A percentile compares a stretch with the other conserved stretches of the same genome.
phyloP scores from a whole-genome alignment of 768 basidiomycete species.

The Antrodiella citrinella region DNA sequence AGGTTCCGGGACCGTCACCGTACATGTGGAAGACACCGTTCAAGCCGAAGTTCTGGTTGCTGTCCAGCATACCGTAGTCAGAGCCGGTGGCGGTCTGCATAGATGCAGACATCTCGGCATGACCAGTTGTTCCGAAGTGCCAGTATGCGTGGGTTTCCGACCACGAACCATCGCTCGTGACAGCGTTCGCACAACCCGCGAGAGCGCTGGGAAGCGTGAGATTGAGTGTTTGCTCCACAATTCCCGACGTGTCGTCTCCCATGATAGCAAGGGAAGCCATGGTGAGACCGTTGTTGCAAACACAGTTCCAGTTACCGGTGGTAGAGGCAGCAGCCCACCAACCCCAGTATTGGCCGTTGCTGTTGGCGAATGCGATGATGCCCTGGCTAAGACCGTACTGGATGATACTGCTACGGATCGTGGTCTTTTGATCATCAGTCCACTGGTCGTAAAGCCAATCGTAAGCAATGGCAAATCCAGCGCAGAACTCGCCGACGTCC shows the following conservation, averaged over 20 bases:
- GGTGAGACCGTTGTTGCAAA: slow-evolving; percentile 86
- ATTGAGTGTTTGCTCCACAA: slow-evolving; percentile 56
- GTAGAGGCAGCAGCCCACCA: slow-evolving; percentile 71
- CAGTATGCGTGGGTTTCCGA: slow-evolving; percentile 90
- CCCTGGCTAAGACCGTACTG: slow-evolving; percentile 71
- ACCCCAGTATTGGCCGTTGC: slow-evolving; percentile 28
- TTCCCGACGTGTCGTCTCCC: slow-evolving; percentile 71
- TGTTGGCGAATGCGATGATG: slow-evolving; percentile 17
- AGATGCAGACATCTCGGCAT: slow-evolving; percentile 82
- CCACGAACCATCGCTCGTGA: slow-evolving; percentile 79
- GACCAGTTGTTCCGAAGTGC: slow-evolving; percentile 90
- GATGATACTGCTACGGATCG: slow-evolving; percentile 67
- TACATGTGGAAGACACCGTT: slow-evolving; percentile 91
- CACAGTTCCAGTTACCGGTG: slow-evolving; percentile 97
- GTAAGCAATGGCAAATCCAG: slow-evolving; percentile 88
- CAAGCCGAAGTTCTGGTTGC: slow-evolving; percentile 61
- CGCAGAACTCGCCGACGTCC: slow-evolving; percentile 82
- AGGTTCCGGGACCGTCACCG: slow-evolving; percentile 71
- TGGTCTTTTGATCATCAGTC: slow-evolving; percentile 60
- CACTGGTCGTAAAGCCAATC: slow-evolving; percentile 93
- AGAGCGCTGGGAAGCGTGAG: slow-evolving; percentile 69
- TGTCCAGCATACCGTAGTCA: slow-evolving; percentile 59
- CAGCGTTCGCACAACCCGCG: slow-evolving; percentile 61
- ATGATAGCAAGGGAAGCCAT: slow-evolving; percentile 87
- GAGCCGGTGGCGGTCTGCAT: slow-evolving; percentile 83